Base-by-base conservation (phyloP, 2,329 filamentous ascomycete species). In the Apiospora pterosperma region DNA sequence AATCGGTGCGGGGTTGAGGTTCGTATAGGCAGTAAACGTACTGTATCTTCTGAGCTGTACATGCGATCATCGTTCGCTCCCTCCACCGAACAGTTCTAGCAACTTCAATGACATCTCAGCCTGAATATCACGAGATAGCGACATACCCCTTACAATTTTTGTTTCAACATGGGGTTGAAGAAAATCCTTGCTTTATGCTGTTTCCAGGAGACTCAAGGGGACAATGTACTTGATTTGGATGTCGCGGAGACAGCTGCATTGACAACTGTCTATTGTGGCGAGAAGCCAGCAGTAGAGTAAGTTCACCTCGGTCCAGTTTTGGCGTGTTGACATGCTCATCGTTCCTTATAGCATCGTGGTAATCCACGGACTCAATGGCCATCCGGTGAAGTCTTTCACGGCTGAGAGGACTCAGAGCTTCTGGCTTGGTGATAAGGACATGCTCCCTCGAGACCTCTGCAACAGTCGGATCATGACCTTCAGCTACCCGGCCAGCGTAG, bases 391-490 rank as follows among this genome's bases (percentile, higher is more conserved):
- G 4, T 64, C 65, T 3, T 66, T 65, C 21, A 65, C 65, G 21
- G 34, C 48, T 5, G 48, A 66, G 38, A 55, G 21, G 11, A 61
- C 39, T 5, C 42, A 62, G 19, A 36, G 25, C 16, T 64, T 64
- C 31, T 67, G 64, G 66, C 59, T 64, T 11, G 62, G 62, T 28
- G 66, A 67, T 34, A 23, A 36, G 6, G 52, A 66, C 7, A 67
- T 67, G 66, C 59, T 67, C 14, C 66, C 64, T 23, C 58, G 36
- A 23, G 66, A 66, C 36, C 52, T 67, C 16, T n/a, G 41, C 7
- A 63, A 48, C 42, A 61, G 65, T 10, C 62, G 64, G 28, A 63
- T 66, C 11, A 41, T 66, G 62, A 67, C 64, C 34, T 67, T 64
- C 36, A 44, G 66, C 16, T 64, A 67, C 48, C 63, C 60, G 3